These are phyloP conservation scores for Kodamaea nitidulidarum DNA, from an alignment of 805 yeast species.

Conservation along the genomic window DNA sequence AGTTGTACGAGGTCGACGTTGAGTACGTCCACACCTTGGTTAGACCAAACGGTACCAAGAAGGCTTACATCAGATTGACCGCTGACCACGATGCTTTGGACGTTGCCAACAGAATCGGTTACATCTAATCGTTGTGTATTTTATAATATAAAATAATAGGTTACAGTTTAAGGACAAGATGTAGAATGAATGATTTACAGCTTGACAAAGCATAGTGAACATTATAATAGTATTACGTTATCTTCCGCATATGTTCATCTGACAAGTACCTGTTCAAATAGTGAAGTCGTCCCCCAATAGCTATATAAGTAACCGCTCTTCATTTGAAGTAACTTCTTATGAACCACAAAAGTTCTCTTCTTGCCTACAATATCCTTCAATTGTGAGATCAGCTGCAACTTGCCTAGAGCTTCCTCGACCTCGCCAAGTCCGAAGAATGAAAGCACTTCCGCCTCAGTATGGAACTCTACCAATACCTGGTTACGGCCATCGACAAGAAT, in stretches of 20 bases:
- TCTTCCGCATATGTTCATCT: neutral
- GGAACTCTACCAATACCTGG: slow-evolving; percentile 18
- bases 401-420: slow-evolving; percentile 11
- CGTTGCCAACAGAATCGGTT: slow-evolving; percentile 99
- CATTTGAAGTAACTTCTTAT: slow-evolving; percentile 1
- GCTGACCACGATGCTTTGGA: slow-evolving; percentile 99
- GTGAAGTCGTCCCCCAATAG: slow-evolving; percentile 3
- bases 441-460: slow-evolving; percentile 22
- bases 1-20: slow-evolving; percentile 95
- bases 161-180: slow-evolving; percentile 3
- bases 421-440: slow-evolving; percentile 18
- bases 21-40: slow-evolving; percentile 92
- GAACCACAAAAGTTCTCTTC: slow-evolving; percentile 3
- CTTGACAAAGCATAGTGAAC: too few species aligned
- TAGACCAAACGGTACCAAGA: slow-evolving; percentile 99
- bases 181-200: slow-evolving; percentile 5
- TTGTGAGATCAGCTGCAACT: neutral
- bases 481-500: slow-evolving; percentile 13
- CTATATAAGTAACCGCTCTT: slow-evolving; percentile 4
- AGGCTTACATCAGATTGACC: slow-evolving; percentile 98
- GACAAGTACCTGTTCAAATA: neutral
- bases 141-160: slow-evolving; percentile 11
- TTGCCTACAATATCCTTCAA: neutral
- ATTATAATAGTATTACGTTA: too few species aligned
- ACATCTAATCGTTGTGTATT: slow-evolving; percentile 59